Conservation (phyloP, 2,329 filamentous ascomycete species). For the Ilyonectria destructans region DNA sequence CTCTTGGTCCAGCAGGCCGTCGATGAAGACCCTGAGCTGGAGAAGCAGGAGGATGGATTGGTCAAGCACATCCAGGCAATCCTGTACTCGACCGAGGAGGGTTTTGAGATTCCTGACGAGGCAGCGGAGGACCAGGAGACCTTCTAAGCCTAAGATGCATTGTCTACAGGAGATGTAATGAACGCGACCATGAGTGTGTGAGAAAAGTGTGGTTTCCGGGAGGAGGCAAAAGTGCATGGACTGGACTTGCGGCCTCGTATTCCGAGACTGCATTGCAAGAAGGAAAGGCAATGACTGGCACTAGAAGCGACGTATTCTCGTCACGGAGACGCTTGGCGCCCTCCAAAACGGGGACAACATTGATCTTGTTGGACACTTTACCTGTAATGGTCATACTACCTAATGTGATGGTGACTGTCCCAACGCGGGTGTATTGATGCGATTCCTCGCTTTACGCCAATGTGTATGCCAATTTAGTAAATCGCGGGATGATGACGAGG, state of each 20-base stretch:
- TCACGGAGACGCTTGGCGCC: conserved; percentile 24
- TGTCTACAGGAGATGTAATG: conserved; percentile 42
- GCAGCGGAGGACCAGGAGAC: conserved; percentile 85
- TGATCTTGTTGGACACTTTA: conserved; percentile 39
- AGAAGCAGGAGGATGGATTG: conserved; percentile 93
- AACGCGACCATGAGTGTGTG: conserved; percentile 49
- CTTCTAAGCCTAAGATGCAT: conserved; percentile 65
- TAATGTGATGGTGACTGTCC: conserved; percentile 8
- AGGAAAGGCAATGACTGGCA: conserved; percentile 39
- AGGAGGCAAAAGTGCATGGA: conserved; percentile 45
- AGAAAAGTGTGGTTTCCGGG: conserved; percentile 35
- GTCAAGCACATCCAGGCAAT: conserved; percentile 98
- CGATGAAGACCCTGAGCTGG: conserved; percentile 92
- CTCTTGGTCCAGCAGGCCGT: conserved; percentile 93
- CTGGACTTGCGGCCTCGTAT: conserved; percentile 49
- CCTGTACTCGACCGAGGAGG: conserved; percentile 95
- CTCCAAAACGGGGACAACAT: conserved; percentile 29
- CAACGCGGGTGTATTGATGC: conserved; percentile 1
- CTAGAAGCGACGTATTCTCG: conserved; percentile 46
- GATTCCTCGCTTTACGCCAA: conserved; percentile 10
- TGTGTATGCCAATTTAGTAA: not conserved
- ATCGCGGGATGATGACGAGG: not conserved
- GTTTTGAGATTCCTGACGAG: conserved; percentile 91
- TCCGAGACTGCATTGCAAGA: conserved; percentile 39
- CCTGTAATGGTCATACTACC: conserved; percentile 8